Base-by-base conservation (phyloP, 176 grass and related monocot genomes). In the Aegilops longissima region DNA sequence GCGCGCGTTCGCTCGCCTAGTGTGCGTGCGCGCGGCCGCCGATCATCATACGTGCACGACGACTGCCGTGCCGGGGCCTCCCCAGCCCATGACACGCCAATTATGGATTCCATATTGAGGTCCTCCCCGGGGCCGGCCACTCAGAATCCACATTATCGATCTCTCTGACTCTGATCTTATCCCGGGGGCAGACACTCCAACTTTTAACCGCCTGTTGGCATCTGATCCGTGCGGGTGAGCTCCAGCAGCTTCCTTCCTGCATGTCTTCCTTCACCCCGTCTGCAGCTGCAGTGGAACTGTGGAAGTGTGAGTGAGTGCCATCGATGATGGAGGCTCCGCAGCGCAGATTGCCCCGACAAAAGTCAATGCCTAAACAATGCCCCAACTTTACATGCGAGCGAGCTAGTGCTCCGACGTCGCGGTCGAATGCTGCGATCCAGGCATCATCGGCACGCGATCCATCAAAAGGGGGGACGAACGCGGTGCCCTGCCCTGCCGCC, bases 311-410 rank as follows among this genome's bases (percentile, higher is more conserved):
- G 34, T 5, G 66, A 64, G 74, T 58, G 84, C 6, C 9, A 5
- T 38, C 14, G 40, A 73, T 84, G 20, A 47, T 73, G 73, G 29
- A 35, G 58, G 54, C 4, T 52, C 47, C 8, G 10, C 74, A 11
- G 62, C 66, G 16, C 35, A 2, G 71, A 13, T 78, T 70, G 35
- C 9, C 72, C 66, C 66, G 59, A 44, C 75, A 14, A 49, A 63
- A 77, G 89, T 91, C 89, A 91, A 91, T 81, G 81, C 49, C 59
- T 8, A 66, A 69, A 64, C 51, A 78, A 89, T 70, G 79, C 27
- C 17, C 51, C 10, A 54, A 16, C 76, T 79, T 82, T 90, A 79
- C 73, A 58, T 79, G 24, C 71, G 35, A 23, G 40, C 20, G 62
- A 33, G 64, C 24, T 70, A 88, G 89, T 91, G 82, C 86, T 81